Percentiles rank a stretch among this genome's conserved stretches.
These are phyloP conservation scores for Triticum turgidum DNA, from an alignment of 176 grass and related monocot genomes.

Conservation along the genomic window DNA sequence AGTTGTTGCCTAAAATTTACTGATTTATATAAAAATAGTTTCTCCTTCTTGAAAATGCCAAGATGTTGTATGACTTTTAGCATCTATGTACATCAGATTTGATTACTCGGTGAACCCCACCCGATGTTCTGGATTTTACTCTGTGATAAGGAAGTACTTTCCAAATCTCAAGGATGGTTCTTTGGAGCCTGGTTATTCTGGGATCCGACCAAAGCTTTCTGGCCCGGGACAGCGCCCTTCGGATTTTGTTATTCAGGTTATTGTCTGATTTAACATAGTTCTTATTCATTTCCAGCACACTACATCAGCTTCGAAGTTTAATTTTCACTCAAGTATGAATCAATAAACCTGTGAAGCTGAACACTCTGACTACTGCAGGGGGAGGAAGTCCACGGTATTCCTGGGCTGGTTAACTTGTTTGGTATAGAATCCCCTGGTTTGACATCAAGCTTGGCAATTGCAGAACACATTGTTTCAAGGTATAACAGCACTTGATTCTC, in stretches of 20 bases:
- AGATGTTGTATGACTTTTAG: conserved; percentile 15
- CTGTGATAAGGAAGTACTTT: conserved; percentile 90
- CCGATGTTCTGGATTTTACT: conserved; percentile 69
- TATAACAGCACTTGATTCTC: conserved; percentile 15
- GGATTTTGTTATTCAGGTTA: conserved; percentile 87
- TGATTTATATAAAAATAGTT: background rate
- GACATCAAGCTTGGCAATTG: conserved; percentile 86
- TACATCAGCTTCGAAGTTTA: background rate
- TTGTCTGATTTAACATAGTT: conserved; percentile 16
- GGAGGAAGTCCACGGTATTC: conserved; percentile 68
- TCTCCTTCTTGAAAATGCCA: background rate
- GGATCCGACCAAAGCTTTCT: conserved; percentile 84
- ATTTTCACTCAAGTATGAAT: conserved; percentile 12
- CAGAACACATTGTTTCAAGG: conserved; percentile 56
- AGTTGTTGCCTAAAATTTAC: background rate
- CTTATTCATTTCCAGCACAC: background rate
- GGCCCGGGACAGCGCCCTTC: conserved; percentile 55
- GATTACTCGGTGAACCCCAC: conserved; percentile 70
- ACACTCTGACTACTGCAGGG: conserved; percentile 47
- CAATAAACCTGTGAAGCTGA: conserved; percentile 6
- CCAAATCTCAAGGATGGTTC: conserved; percentile 81
- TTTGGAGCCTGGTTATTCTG: conserved; percentile 88
- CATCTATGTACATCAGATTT: conserved; percentile 54
- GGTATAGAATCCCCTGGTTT: conserved; percentile 95
- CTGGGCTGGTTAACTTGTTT: conserved; percentile 81